Evolutionary conservation across 2,329 filamentous ascomycete species (phyloP), one percentile per base, ranked within the genome.

Genomic region (Conoideocrella luteorostrata): DNA sequence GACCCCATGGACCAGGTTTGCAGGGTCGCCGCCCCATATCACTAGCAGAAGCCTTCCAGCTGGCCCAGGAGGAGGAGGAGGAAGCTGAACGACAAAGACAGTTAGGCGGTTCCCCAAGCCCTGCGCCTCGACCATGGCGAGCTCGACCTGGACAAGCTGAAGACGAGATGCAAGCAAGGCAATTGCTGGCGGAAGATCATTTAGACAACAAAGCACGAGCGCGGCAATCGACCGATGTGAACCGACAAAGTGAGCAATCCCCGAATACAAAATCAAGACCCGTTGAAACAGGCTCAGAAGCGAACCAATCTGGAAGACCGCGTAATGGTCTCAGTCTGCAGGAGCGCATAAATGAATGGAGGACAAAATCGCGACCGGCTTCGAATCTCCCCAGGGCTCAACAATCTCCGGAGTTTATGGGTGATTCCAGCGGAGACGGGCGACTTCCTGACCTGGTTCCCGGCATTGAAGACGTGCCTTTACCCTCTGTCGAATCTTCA

Each of bases 61-160:
- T 59, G 32, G 65, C 61, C 4, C 57, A 53, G 28, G 52, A 52
- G 26, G 63, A 64, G 41, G 56, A 53, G 28, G 55, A 55, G 30
- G 49, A 54, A n/a, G 57, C 51, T 22, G 49, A 55, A 13, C 44
- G 47, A n/a, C 50, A 48, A n/a, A 44, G 45, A 50, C 57, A 22
- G 47, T 52, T 56, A n/a, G 67, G 69, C 47, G 72, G 65, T 15
- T 75, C 72, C 2, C 73, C 73, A 1, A 77, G 73, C 43, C 73
- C 73, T 1, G 73, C 73, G 1, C 73, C 73, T 2, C 61, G 73
- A 24, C 54, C 62, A 7, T 70, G 69, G 65, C 66, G 68, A 11
- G 53, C 58, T 15, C 58, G 56, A 26, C 55, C 52, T 37, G 60
- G 57, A 9, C 45, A 32, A 18, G 7, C 36, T 1, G 54, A 57